Evolutionary conservation across 2,329 filamentous ascomycete species (phyloP).

Genomic region (Botrytis elliptica): DNA sequence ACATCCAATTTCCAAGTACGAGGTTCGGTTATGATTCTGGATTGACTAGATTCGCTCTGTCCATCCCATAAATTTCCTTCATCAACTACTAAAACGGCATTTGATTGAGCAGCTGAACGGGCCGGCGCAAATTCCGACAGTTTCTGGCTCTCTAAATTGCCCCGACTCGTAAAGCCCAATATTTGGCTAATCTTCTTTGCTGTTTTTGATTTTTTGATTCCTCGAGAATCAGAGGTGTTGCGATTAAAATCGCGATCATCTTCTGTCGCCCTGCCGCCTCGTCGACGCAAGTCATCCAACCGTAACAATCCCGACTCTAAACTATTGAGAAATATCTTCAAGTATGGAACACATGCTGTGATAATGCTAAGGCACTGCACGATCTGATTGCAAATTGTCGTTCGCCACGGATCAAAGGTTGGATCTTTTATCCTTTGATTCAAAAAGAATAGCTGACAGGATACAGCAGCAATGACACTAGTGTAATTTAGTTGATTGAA

Average conservation of each 20-base stretch:
- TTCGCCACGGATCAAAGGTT: conserved; percentile 12
- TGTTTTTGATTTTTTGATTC: not conserved
- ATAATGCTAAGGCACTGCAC: conserved; percentile 17
- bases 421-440: conserved; percentile 8
- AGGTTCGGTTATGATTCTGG: conserved; percentile 13
- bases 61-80: not conserved
- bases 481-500: not conserved
- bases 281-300: conserved; percentile 17
- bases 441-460: conserved; percentile 10
- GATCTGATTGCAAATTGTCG: conserved; percentile 2
- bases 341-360: conserved; percentile 19
- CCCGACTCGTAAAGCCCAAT: not conserved
- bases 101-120: not conserved
- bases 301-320: conserved; percentile 15
- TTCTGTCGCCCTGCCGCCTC: not conserved
- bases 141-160: not conserved
- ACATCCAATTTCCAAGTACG: conserved; percentile 11
- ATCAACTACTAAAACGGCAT: not conserved
- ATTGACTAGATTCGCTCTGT: conserved; percentile 16
- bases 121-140: not conserved
- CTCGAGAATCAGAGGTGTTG: not conserved
- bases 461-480: conserved; percentile 18
- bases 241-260: not conserved
- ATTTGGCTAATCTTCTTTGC: not conserved
- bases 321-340: conserved; percentile 15